Evolutionary conservation across 257 asterid genomes (phyloP), one percentile per base, ranked within the genome.

Genomic region (Solanum tarijense): DNA sequence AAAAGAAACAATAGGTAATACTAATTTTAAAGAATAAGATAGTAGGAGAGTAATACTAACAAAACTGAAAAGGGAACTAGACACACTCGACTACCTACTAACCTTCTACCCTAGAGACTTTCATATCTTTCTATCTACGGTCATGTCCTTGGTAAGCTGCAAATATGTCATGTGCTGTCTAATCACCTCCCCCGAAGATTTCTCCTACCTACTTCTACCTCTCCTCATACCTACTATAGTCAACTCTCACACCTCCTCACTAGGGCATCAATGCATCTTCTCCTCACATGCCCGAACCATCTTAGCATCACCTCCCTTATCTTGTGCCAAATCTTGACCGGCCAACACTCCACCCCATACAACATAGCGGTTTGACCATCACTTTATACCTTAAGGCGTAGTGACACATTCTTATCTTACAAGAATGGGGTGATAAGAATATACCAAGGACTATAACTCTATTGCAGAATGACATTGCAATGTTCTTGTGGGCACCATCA

Each of bases 101-200:
- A 10, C 31, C 14, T n/a, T 62, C 32, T 62, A 62, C 7, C 71
- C 16, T 62, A n/a, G 14, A n/a, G 31, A 62, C 71, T 4, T 62
- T 25, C 0, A n/a, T 62, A 0, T 62, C 7, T 62, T 62, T 25
- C 71, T 62, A 10, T 62, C 71, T 0, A 10, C 0, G 8, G 16
- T n/a, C 71, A 62, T 62, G 71, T 11, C 71, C 7, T 0, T 62
- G 32, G 71, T 62, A 62, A n/a, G 32, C 31, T n/a, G 0, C 1
- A 62, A 62, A 25, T 62, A 0, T n/a, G 32, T 62, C 71, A 62
- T 62, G 71, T 62, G 4, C 8, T n/a, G 4, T 62, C 31, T 62
- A 62, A n/a, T 62, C 71, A 62, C 16, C 32, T 62, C 31, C 27
- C 71, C 13, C 16, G 2, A 62, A n/a, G 71, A n/a, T n/a, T 62